Conservation (phyloP, 257 asterid genomes). For the Parsonsia alboflavescens region DNA sequence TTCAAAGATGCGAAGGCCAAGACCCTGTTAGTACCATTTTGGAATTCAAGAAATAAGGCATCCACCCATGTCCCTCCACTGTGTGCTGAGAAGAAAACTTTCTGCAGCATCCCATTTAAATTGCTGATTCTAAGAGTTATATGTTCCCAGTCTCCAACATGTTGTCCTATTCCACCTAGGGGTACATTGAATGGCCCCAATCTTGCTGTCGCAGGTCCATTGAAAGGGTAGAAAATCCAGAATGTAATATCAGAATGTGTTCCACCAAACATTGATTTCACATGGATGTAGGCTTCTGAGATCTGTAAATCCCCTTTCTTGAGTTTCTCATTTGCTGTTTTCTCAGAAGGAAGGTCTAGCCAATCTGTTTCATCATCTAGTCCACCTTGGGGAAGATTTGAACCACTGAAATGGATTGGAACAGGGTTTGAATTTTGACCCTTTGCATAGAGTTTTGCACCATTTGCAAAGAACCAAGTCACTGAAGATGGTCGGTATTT, state of each 20-base stretch:
- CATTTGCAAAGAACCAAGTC: constrained; percentile 31
- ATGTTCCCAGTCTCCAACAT: constrained; percentile 46
- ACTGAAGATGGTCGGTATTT: constrained; percentile 31
- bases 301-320: constrained; percentile 29
- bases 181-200: constrained; percentile 22
- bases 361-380: constrained; percentile 22
- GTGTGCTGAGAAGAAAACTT: constrained; percentile 29
- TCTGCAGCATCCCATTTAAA: constrained; percentile 24
- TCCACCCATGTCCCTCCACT: constrained; percentile 34
- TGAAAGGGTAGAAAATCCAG: constrained; percentile 39
- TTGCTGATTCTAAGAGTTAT: constrained; percentile 35
- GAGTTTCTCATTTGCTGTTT: constrained; percentile 17
- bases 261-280: constrained; percentile 35
- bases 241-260: constrained; percentile 24
- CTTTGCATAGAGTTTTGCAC: constrained; percentile 20
- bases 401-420: constrained; percentile 18
- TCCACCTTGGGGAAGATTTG: constrained; percentile 37
- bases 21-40: constrained; percentile 21
- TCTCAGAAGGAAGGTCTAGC: constrained; percentile 31
- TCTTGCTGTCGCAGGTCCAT: constrained; percentile 30
- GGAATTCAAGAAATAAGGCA: constrained; percentile 27
- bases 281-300: constrained; percentile 24
- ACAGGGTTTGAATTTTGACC: constrained; percentile 20
- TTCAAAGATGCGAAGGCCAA: constrained; percentile 30
- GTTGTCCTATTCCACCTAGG: constrained; percentile 32